phyloP scores from a whole-genome alignment of 257 asterid species.

The Cinchona pubescens region DNA sequence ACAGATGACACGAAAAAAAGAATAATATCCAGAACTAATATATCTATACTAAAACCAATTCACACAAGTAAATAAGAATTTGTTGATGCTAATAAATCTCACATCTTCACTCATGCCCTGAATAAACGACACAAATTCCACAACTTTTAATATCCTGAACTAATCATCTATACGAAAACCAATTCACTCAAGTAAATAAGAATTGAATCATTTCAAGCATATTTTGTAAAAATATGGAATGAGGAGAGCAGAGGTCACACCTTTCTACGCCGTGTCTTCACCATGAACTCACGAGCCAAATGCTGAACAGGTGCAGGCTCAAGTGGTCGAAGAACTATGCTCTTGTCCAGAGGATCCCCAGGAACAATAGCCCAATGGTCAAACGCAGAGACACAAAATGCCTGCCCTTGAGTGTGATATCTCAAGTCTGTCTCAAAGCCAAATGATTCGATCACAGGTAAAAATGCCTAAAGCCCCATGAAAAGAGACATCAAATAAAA shows the following conservation, averaged over 20 bases:
- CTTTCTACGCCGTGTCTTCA: slow-evolving; percentile 97
- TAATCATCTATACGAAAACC: neutral
- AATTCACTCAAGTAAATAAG: neutral
- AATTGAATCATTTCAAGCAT: neutral
- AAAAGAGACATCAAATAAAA: neutral
- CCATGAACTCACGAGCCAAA: slow-evolving; percentile 97
- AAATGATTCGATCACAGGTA: slow-evolving; percentile 93
- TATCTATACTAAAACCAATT: too few relatives aligned
- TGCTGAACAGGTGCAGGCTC: slow-evolving; percentile 98
- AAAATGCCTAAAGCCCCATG: slow-evolving; percentile 58
- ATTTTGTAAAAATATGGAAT: neutral
- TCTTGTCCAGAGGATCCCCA: slow-evolving; percentile 93
- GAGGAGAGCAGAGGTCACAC: slow-evolving; percentile 30
- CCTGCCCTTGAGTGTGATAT: slow-evolving; percentile 97
- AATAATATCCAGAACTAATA: too few relatives aligned
- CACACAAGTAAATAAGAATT: too few relatives aligned
- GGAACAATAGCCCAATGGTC: slow-evolving; percentile 99
- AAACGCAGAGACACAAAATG: slow-evolving; percentile 76
- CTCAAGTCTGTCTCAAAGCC: slow-evolving; percentile 98
- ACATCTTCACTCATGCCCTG: too few relatives aligned
- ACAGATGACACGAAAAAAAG: too few relatives aligned
- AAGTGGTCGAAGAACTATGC: slow-evolving; percentile 83
- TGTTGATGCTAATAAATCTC: too few relatives aligned
- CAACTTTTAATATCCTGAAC: too few relatives aligned
- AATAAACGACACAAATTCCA: too few relatives aligned